phyloP scores from a whole-genome alignment of 2,329 filamentous ascomycete genomes.

The Ophiostoma ulmi region DNA sequence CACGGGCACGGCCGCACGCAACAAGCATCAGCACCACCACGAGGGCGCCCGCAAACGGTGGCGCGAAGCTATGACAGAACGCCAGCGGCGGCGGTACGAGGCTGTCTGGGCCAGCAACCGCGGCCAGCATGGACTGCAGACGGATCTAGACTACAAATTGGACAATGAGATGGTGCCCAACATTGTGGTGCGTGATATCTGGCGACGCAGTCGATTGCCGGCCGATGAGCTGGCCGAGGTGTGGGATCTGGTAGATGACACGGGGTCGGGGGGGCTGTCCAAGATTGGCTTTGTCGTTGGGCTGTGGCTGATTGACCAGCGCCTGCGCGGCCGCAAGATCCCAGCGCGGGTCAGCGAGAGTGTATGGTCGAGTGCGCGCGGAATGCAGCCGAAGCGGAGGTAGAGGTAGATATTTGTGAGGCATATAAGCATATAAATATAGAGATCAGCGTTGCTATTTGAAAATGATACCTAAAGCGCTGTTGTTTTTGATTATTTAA shows the following conservation, averaged over 20 bases:
- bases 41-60: slow-evolving; percentile 71
- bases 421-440: too few species aligned
- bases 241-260: slow-evolving; percentile 67
- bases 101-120: slow-evolving; percentile 80
- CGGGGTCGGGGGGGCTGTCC: slow-evolving; percentile 50
- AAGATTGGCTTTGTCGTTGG: slow-evolving; percentile 76
- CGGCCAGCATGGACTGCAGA: slow-evolving; percentile 41
- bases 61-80: slow-evolving; percentile 66
- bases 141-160: not conserved
- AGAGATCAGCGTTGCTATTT: not conserved
- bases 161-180: slow-evolving; percentile 55
- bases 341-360: slow-evolving; percentile 65
- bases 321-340: slow-evolving; percentile 72
- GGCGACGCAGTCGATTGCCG: slow-evolving; percentile 63
- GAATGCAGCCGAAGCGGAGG: slow-evolving; percentile 33
- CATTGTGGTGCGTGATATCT: slow-evolving; percentile 69
- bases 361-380: slow-evolving; percentile 66
- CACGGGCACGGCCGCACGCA: slow-evolving; percentile 45
- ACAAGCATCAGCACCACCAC: slow-evolving; percentile 74
- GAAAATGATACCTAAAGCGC: not conserved
- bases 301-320: slow-evolving; percentile 76
- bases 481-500: not conserved
- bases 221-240: slow-evolving; percentile 65
- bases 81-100: slow-evolving; percentile 75
- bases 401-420: not conserved